These are phyloP conservation scores for Pichia sp. DNA, from an alignment of 1,139 yeast species.

Conservation along the genomic window DNA sequence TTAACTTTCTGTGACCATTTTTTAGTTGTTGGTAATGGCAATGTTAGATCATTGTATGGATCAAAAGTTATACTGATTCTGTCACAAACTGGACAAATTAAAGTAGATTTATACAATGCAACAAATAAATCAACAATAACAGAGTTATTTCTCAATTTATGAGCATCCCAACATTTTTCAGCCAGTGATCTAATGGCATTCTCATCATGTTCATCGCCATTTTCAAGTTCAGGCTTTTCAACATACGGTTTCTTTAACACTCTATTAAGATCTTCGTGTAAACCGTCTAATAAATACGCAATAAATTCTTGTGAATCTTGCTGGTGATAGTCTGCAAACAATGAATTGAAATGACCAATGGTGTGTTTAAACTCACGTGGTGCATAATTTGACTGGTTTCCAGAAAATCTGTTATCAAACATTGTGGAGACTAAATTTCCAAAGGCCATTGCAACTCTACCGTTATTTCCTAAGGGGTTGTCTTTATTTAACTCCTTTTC, in stretches of 20 bases:
- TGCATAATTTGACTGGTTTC: constrained; percentile 32
- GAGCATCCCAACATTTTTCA: constrained; percentile 71
- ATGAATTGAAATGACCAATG: constrained; percentile 70
- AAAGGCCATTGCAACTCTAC: constrained; percentile 73
- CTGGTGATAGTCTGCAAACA: constrained; percentile 85
- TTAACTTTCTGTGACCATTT: constrained; percentile 66
- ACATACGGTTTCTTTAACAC: constrained; percentile 76
- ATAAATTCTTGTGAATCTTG: constrained; percentile 95
- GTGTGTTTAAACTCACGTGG: constrained; percentile 78
- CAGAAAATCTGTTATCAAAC: constrained; percentile 35
- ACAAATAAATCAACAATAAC: constrained; percentile 80
- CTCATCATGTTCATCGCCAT: constrained; percentile 51
- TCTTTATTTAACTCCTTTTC: constrained; percentile 59
- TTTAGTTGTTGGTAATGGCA: constrained; percentile 77
- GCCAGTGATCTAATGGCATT: constrained; percentile 59
- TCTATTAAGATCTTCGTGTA: constrained; percentile 90
- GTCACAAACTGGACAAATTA: constrained; percentile 79
- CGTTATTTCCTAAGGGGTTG: constrained; percentile 83
- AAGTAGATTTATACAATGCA: constrained; percentile 83
- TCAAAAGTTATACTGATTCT: constrained; percentile 87
- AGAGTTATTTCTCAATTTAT: constrained; percentile 77
- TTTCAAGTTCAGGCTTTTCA: constrained; percentile 76
- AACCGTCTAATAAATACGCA: constrained; percentile 82
- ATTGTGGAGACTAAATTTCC: constrained; percentile 57
- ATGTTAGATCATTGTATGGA: constrained; percentile 85